A percentile compares a stretch with the other conserved stretches of the same genome.
Evolutionary conservation across 345 rosid species (phyloP).

Genomic region (Zanthoxylum bungeanum): DNA sequence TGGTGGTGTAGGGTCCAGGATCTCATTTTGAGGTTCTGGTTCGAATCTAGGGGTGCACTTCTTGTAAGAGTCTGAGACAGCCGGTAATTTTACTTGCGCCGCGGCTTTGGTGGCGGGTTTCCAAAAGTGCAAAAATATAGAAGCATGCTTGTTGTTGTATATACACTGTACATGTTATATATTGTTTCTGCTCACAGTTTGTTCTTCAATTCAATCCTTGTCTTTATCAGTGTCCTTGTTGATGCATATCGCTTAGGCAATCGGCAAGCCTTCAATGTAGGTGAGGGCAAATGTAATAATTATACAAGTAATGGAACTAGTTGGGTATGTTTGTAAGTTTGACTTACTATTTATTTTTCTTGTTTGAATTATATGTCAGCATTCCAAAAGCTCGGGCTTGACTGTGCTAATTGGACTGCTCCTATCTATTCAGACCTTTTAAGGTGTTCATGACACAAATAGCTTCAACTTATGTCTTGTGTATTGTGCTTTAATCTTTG

Average conservation of each 20-base stretch:
- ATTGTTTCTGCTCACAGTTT: neutral
- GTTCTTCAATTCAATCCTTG: neutral
- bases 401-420: conserved; percentile 91
- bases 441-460: conserved; percentile 39
- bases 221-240: conserved; percentile 59
- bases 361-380: conserved; percentile 42
- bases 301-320: conserved; percentile 6
- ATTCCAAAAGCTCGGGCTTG: conserved; percentile 91
- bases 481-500: neutral
- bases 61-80: too few species aligned
- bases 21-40: too few species aligned
- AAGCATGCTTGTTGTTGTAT: neutral
- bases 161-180: neutral
- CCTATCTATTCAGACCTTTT: conserved; percentile 76
- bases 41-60: too few species aligned
- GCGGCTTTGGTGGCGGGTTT: too few species aligned
- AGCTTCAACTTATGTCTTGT: neutral
- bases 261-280: conserved; percentile 83
- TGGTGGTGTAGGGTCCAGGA: too few species aligned
- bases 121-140: neutral
- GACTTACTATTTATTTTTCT: conserved; percentile 5
- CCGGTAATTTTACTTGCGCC: too few species aligned
- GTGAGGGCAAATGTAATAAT: conserved; percentile 34
- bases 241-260: conserved; percentile 78
- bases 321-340: conserved; percentile 7